Conservation (phyloP, 1,284 basidiomycete species). For the Marasmius fiardii region DNA sequence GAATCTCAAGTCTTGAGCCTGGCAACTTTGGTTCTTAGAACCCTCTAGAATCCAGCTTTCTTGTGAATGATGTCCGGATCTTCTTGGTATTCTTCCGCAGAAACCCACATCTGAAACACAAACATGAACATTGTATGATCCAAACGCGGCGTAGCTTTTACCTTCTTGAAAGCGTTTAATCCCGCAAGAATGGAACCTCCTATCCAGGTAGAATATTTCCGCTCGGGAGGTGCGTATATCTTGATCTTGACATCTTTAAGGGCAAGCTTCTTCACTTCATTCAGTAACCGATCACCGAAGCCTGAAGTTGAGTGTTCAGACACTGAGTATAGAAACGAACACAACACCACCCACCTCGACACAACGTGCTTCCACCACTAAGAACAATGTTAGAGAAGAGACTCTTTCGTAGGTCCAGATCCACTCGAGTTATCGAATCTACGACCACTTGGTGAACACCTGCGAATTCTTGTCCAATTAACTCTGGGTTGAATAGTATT, state of each 20-base stretch:
- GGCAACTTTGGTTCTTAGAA: not conserved
- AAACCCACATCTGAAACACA: slow-evolving; percentile 90
- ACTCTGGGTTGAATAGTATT: slow-evolving; percentile 96
- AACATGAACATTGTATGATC: not conserved
- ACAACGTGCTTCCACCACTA: slow-evolving; percentile 94
- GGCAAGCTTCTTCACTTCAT: slow-evolving; percentile 96
- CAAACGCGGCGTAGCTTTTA: slow-evolving; percentile 25
- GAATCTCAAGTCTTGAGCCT: slow-evolving; percentile 15
- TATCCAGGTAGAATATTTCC: slow-evolving; percentile 99
- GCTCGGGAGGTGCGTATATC: slow-evolving; percentile 99
- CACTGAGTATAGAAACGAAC: slow-evolving; percentile 7
- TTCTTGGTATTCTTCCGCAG: slow-evolving; percentile 98
- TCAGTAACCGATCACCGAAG: slow-evolving; percentile 93
- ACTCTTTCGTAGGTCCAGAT: slow-evolving; percentile 90
- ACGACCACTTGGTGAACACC: slow-evolving; percentile 96
- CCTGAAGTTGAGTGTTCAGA: slow-evolving; percentile 43
- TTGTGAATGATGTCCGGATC: slow-evolving; percentile 98
- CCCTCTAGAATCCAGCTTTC: slow-evolving; percentile 69
- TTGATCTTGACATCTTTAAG: slow-evolving; percentile 98
- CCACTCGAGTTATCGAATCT: slow-evolving; percentile 83
- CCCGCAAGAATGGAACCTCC: slow-evolving; percentile 96
- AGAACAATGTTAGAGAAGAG: slow-evolving; percentile 97
- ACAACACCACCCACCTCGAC: slow-evolving; percentile 60
- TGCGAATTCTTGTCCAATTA: slow-evolving; percentile 94
- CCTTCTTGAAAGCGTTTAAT: slow-evolving; percentile 97